These are phyloP conservation scores for Elongisporangium senticosum DNA, from an alignment of 352 stramenopile species.

Conservation along the genomic window DNA sequence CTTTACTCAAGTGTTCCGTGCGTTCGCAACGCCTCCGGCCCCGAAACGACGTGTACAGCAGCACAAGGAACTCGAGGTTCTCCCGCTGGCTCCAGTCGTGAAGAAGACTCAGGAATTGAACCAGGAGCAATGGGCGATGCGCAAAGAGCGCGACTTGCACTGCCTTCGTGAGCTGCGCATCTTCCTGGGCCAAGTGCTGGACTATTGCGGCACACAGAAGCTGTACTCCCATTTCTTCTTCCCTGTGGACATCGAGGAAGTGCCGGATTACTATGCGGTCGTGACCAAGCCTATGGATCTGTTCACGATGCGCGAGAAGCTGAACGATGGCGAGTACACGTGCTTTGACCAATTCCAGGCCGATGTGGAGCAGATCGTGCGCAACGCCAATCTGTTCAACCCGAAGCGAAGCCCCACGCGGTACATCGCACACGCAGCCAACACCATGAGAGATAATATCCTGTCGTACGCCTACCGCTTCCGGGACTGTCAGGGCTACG, in stretches of 20 bases:
- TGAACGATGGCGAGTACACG: constrained; percentile 87
- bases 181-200: constrained; percentile 79
- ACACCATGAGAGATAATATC: constrained; percentile 88
- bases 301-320: constrained; percentile 82
- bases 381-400: constrained; percentile 89
- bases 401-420: constrained; percentile 68
- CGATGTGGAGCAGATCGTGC: constrained; percentile 85
- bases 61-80: constrained; percentile 34
- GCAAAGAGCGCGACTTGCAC: constrained; percentile 74
- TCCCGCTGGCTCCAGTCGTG: constrained; percentile 50
- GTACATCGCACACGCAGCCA: constrained; percentile 74
- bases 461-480: constrained; percentile 85
- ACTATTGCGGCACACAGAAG: constrained; percentile 74
- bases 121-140: constrained; percentile 29
- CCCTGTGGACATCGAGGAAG: constrained; percentile 66
- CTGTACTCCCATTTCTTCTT: constrained; percentile 62
- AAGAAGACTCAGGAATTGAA: constrained; percentile 26
- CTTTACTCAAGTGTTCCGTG: constrained; percentile 58
- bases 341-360: constrained; percentile 85
- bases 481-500: constrained; percentile 80
- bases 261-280: constrained; percentile 88
- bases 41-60: constrained; percentile 9
- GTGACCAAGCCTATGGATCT: constrained; percentile 87
- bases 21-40: constrained; percentile 42
- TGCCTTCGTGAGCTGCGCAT: constrained; percentile 84